Base-by-base conservation (phyloP, 1,139 yeast species). In the Yamadazyma spencermartinsiae region DNA sequence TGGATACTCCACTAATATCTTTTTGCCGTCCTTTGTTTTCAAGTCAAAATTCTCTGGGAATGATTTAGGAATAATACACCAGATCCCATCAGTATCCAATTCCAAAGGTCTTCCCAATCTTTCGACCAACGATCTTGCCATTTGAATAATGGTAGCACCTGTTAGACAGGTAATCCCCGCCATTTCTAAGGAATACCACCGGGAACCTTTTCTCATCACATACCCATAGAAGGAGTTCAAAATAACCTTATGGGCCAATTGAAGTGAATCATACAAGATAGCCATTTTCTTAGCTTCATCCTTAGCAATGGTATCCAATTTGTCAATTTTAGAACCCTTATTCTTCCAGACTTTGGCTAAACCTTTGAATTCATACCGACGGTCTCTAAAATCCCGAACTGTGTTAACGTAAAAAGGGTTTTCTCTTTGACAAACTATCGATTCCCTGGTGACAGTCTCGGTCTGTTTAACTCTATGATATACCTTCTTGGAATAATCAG, bases 101-200 rank as follows among this genome's bases (percentile, higher is more conserved):
- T 94, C 99, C 46, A 94, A 69, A 0, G 98, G 98, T 49, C 98
- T 75, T 2, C 99, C 99, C 3, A 94, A 68, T 51, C 97, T 72
- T 59, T 92, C 98, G n/a, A 94, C 97, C 42, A 92, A 68, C 1
- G 85, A 70, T 47, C 98, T 73, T 0, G 98, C 99, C 92, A 90
- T 85, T 62, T 94, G 98, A 66, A 94, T 94, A 50, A 94, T 92
- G 0, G 95, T 88, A 0, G 98, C 97, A 42, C 99, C 99, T 0
- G 98, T 94, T 38, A 90, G 73, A 73, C 98, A 94, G 0, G 99
- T 94, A 13, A 94, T 95, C 45, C 98, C 99, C 0, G 98, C 99
- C 98, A 94, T 94, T 62, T 92, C 98, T 95, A 94, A 90, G 0
- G 98, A 92, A 55, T 90, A 94, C 99, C 99, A 94, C 45, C 99